These are phyloP conservation scores for Carex pumila DNA, from an alignment of 176 grass and related monocot species.

Conservation along the genomic window DNA sequence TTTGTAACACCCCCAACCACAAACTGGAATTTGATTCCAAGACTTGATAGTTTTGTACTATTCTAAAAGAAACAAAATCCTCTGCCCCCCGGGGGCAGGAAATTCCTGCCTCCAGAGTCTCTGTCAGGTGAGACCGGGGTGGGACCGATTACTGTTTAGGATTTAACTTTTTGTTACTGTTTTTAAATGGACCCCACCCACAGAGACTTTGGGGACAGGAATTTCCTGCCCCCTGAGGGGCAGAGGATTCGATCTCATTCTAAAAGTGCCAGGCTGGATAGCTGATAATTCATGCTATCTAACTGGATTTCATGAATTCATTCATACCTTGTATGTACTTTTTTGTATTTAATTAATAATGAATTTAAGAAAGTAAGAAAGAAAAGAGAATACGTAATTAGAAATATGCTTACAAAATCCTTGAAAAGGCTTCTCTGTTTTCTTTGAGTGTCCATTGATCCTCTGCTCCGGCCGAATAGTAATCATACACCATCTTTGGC, in stretches of 20 bases:
- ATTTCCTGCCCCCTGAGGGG: too few species aligned
- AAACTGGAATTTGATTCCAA: background rate
- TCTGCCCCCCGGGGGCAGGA: too few species aligned
- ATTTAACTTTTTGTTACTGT: too few species aligned
- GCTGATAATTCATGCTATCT: background rate
- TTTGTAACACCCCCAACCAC: background rate
- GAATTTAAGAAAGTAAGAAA: background rate
- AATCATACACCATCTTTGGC: conserved; percentile 95
- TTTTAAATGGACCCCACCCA: too few species aligned
- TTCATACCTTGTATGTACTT: background rate
- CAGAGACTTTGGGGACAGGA: too few species aligned
- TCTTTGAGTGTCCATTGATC: conserved; percentile 90
- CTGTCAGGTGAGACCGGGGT: too few species aligned
- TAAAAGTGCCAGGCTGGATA: background rate
- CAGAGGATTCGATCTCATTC: too few species aligned
- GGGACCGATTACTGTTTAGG: too few species aligned
- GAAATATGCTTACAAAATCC: conserved; percentile 75
- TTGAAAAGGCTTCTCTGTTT: conserved; percentile 88
- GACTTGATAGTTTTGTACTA: background rate
- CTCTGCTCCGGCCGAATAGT: conserved; percentile 87
- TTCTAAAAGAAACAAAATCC: too few species aligned
- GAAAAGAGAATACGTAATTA: conserved; percentile 12
- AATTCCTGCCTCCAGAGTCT: too few species aligned
- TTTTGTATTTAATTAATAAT: background rate
- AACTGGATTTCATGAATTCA: background rate